Base-by-base conservation (phyloP, 208 protist genomes). In the Acanthamoeba lugdunensis region DNA sequence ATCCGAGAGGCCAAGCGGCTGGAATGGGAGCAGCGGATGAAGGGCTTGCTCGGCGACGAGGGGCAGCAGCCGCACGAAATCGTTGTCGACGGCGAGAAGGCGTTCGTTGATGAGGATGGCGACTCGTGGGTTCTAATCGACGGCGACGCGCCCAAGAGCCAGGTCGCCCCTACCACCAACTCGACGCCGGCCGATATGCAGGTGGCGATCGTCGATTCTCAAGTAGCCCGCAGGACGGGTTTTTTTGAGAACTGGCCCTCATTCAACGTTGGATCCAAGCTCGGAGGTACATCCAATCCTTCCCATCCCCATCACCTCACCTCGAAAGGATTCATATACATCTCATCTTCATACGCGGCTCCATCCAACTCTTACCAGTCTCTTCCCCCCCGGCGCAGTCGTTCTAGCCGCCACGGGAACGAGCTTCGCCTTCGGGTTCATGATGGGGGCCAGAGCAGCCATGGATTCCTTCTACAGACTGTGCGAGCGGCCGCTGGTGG, bases 231-330 rank as follows among this genome's bases (percentile, higher is more conserved):
- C 52, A 54, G 79, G 79, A 13, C 79, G 16, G 79, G 85, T 75
- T 91, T 91, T 75, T 91, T 91, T 91, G 85, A 67, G 61, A 91
- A 75, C 28, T 91, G 85, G 85, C 85, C 85, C 63, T 91, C 85
- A 67, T 91, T 75, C 63, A 54, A 75, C 41, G 85, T 91, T 75
- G 63, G 37, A 67, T 56, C 54, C 28, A 91, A 91, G 63, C 85
- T 91, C 23, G 85, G 85, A 91, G 85, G 85, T 91, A 73, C 23
- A 25, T 9, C 16, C 56, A 33, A 81, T 81, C 23, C 21, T 28
- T 54, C 21, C 7, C 2, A 18, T n/a, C 58, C 3, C 58, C n/a
- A n/a, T n/a, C n/a, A n/a, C n/a, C n/a, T 25, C 58, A 1, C 58
- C 5, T 6, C 58, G 23, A 65, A 65, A 18, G 25, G 4, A 6